Evolutionary conservation across 306 rosid species (phyloP).

Genomic region (Biancaea sappan): DNA sequence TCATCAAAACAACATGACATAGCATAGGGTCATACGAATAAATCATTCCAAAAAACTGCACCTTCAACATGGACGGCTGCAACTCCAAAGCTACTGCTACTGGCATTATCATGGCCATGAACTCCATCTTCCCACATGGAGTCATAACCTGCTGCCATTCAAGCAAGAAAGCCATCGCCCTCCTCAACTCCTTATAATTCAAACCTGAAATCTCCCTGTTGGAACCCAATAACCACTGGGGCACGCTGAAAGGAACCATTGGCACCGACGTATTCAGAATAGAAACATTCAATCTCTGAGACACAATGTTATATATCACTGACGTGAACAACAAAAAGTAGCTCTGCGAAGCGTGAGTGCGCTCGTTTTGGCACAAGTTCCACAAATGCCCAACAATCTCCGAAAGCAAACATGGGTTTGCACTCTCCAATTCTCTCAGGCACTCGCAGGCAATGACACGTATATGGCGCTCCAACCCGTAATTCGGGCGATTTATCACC

Average conservation of each 20-base stretch:
- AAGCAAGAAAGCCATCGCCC: slow-evolving; percentile 80
- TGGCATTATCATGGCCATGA: slow-evolving; percentile 68
- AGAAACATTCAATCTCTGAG: slow-evolving; percentile 52
- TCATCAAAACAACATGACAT: slow-evolving; percentile 78
- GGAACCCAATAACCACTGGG: slow-evolving; percentile 44
- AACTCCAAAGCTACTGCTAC: slow-evolving; percentile 78
- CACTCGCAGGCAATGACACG: slow-evolving; percentile 90
- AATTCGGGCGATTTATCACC: slow-evolving; percentile 82
- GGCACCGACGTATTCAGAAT: slow-evolving; percentile 66
- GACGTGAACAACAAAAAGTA: slow-evolving; percentile 72
- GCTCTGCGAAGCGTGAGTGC: slow-evolving; percentile 86
- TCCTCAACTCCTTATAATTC: slow-evolving; percentile 80
- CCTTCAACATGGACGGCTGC: slow-evolving; percentile 89
- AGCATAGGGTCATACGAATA: slow-evolving; percentile 80
- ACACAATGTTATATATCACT: slow-evolving; percentile 64
- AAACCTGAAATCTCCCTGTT: slow-evolving; percentile 34
- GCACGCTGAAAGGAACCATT: slow-evolving; percentile 68
- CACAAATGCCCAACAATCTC: slow-evolving; percentile 83
- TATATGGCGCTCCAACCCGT: slow-evolving; percentile 67
- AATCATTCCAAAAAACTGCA: slow-evolving; percentile 87
- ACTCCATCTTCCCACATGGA: slow-evolving; percentile 87
- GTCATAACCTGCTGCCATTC: slow-evolving; percentile 91
- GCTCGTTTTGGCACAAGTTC: slow-evolving; percentile 85
- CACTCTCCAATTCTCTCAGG: slow-evolving; percentile 74
- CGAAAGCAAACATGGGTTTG: slow-evolving; percentile 74